A percentile compares a stretch with the other conserved stretches of the same genome.
phyloP scores from a whole-genome alignment of 2,329 filamentous ascomycete species.

The Ascochyta fabae region DNA sequence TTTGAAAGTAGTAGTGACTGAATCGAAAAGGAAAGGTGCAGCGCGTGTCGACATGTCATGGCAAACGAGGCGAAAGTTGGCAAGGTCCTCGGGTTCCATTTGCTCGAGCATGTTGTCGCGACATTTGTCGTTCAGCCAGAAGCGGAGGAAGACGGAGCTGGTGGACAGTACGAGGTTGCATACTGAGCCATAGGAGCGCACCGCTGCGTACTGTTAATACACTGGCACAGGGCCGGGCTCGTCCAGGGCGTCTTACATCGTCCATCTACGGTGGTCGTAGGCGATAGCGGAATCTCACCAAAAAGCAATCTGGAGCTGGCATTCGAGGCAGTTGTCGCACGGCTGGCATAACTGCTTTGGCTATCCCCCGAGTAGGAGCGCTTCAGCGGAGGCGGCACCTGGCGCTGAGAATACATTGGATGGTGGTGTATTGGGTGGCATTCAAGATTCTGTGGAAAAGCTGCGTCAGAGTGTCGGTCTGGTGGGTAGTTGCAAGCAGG shows the following conservation, averaged over 20 bases:
- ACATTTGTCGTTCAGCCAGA: slow-evolving; percentile 58
- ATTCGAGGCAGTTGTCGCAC: slow-evolving; percentile 45
- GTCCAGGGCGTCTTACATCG: slow-evolving; percentile 41
- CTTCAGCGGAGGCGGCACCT: slow-evolving; percentile 47
- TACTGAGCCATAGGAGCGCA: slow-evolving; percentile 54
- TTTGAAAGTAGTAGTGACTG: slow-evolving; percentile 73
- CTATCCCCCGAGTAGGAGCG: slow-evolving; percentile 47
- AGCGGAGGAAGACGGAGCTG: slow-evolving; percentile 56
- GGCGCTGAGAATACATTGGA: slow-evolving; percentile 45
- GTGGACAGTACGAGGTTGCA: slow-evolving; percentile 58
- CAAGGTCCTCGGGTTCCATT: slow-evolving; percentile 51
- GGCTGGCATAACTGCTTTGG: slow-evolving; percentile 45
- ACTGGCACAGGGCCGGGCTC: slow-evolving; percentile 12
- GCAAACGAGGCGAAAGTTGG: slow-evolving; percentile 67
- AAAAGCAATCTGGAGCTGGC: slow-evolving; percentile 54
- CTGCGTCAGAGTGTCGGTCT: slow-evolving; percentile 18
- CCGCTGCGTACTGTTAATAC: slow-evolving; percentile 45
- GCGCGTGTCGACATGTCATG: slow-evolving; percentile 74
- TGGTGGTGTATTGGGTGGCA: slow-evolving; percentile 21
- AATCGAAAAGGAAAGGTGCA: slow-evolving; percentile 72
- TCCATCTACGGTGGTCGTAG: slow-evolving; percentile 45
- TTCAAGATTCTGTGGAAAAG: slow-evolving; percentile 22
- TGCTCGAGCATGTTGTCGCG: slow-evolving; percentile 54
- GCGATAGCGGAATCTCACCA: slow-evolving; percentile 57
- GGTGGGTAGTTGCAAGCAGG: slow-evolving; percentile 16